Conservation (phyloP, 2,329 filamentous ascomycete genomes). For the Diaporthe vaccinii region DNA sequence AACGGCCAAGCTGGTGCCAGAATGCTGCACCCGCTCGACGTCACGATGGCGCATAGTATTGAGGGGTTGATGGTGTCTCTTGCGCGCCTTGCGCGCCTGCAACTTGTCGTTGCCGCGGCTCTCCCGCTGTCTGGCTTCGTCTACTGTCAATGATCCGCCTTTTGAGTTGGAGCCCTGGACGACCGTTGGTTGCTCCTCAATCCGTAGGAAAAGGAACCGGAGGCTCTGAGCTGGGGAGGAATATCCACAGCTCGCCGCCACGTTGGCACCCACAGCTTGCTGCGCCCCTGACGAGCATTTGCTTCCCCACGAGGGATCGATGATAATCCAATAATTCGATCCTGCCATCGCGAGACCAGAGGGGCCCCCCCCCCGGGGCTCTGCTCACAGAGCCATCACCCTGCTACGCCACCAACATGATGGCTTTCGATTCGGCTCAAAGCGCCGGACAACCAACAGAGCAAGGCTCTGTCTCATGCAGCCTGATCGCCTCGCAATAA, state of each 20-base stretch:
- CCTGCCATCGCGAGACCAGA: slow-evolving; percentile 11
- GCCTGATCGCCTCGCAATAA: neutral
- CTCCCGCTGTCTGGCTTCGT: neutral
- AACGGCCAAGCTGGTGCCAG: neutral
- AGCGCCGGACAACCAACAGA: slow-evolving; percentile 16
- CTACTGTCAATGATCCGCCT: neutral
- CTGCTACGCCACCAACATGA: slow-evolving; percentile 2
- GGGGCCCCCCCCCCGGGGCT: neutral
- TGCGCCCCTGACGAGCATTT: slow-evolving; percentile 30
- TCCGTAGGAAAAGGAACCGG: neutral
- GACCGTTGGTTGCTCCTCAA: neutral
- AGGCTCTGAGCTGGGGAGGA: neutral
- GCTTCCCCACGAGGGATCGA: slow-evolving; percentile 24
- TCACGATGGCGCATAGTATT: no score
- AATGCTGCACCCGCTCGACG: neutral
- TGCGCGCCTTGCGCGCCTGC: neutral
- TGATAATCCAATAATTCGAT: slow-evolving; percentile 27
- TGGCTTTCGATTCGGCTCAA: slow-evolving; percentile 4
- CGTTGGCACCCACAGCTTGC: slow-evolving; percentile 4
- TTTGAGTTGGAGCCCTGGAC: neutral
- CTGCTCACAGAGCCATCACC: neutral
- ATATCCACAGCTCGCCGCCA: slow-evolving; percentile 7
- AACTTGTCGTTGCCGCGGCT: neutral
- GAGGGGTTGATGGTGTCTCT: neutral
- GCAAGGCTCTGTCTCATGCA: slow-evolving; percentile 11